Conservation (phyloP, 2,329 filamentous ascomycete genomes). For the Sarocladium kiliense region DNA sequence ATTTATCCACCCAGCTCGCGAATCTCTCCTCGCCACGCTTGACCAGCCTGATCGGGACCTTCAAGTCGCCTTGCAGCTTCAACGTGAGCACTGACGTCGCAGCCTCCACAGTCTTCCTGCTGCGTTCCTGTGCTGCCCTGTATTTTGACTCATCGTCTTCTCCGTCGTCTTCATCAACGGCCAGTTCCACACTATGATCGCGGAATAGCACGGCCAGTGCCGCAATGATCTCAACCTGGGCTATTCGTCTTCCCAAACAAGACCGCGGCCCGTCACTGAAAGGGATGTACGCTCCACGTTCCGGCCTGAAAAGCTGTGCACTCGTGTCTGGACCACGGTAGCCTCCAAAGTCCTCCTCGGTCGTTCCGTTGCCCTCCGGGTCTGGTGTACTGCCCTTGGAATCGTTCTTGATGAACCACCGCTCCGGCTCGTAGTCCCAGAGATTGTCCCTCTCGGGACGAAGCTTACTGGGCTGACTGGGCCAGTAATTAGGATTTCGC, state of each 20-base stretch:
- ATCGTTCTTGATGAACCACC: constrained; percentile 54
- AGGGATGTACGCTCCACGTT: constrained; percentile 50
- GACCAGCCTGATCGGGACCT: constrained; percentile 64
- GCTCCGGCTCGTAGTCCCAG: constrained; percentile 64
- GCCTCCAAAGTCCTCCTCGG: constrained; percentile 51
- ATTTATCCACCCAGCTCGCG: constrained; percentile 31
- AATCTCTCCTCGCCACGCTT: constrained; percentile 68
- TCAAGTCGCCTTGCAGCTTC: constrained; percentile 55
- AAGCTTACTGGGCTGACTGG: constrained; percentile 42
- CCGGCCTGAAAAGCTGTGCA: constrained; percentile 54
- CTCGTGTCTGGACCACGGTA: constrained; percentile 57
- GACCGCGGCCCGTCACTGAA: constrained; percentile 55
- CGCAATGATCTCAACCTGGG: constrained; percentile 54
- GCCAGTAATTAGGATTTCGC: constrained; percentile 70
- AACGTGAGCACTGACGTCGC: constrained; percentile 65
- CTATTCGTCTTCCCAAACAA: constrained; percentile 53
- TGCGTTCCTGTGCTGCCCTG: constrained; percentile 51
- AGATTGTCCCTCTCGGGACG: constrained; percentile 47
- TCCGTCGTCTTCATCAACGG: constrained; percentile 52
- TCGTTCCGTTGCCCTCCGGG: constrained; percentile 16
- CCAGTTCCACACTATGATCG: constrained; percentile 64
- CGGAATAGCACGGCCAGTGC: constrained; percentile 50
- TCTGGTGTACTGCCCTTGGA: constrained; percentile 12
- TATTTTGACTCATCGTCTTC: constrained; percentile 56
- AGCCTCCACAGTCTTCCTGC: constrained; percentile 41